Conservation (phyloP, 2,329 filamentous ascomycete species). For the Ophiocordyceps camponoti-rufipedis region DNA sequence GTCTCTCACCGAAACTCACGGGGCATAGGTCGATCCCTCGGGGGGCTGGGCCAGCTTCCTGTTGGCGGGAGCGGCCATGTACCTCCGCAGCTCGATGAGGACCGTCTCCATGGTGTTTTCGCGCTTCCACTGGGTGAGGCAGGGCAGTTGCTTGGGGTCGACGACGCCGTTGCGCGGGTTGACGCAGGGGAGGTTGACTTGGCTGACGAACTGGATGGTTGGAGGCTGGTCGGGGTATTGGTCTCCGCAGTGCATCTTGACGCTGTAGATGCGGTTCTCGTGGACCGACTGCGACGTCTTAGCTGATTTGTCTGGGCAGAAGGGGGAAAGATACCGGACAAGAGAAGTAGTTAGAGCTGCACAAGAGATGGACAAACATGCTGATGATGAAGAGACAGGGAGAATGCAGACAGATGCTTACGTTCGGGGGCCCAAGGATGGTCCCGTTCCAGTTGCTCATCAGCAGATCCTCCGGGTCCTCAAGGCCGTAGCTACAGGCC, state of each 20-base stretch:
- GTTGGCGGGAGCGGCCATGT: constrained; percentile 79
- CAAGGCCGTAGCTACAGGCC: constrained; percentile 90
- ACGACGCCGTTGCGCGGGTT: constrained; percentile 66
- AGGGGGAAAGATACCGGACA: background rate
- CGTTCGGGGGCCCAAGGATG: constrained; percentile 89
- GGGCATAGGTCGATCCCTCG: constrained; percentile 48
- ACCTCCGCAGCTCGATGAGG: constrained; percentile 71
- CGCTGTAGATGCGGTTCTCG: constrained; percentile 96
- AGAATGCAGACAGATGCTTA: constrained; percentile 25
- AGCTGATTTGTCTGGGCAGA: too few species aligned
- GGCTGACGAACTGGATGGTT: constrained; percentile 78
- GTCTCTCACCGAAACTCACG: constrained; percentile 1
- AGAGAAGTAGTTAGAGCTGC: too few species aligned
- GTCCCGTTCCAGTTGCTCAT: constrained; percentile 99
- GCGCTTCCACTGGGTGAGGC: constrained; percentile 76
- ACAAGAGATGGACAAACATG: background rate
- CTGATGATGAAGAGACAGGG: background rate
- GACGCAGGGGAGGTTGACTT: constrained; percentile 93
- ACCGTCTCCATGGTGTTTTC: constrained; percentile 93
- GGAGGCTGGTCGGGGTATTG: constrained; percentile 82
- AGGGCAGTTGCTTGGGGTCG: constrained; percentile 67
- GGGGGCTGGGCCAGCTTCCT: constrained; percentile 92
- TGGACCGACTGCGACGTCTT: constrained; percentile 53
- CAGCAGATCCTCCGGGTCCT: constrained; percentile 81
- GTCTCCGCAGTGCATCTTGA: constrained; percentile 88